Conservation (phyloP, 352 stramenopile species). For the Sclerospora graminicola region DNA sequence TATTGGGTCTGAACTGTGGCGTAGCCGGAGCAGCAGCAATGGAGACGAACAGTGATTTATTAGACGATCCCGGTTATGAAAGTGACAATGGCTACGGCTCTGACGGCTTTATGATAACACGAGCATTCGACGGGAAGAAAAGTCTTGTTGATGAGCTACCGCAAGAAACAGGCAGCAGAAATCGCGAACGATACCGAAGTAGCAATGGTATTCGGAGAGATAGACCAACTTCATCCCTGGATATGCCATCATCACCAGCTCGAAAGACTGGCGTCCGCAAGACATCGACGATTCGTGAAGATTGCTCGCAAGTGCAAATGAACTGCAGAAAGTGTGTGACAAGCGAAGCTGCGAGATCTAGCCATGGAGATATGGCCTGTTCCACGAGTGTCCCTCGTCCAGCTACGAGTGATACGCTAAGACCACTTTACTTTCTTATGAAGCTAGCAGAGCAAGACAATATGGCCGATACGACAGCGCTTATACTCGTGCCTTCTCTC, state of each 20-base stretch:
- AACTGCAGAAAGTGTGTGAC: constrained; percentile 19
- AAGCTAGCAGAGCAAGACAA: constrained; percentile 84
- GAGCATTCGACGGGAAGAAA: constrained; percentile 15
- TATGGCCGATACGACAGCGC: constrained; percentile 79
- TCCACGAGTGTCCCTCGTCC: not conserved
- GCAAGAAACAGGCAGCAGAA: constrained; percentile 20
- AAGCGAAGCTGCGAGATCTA: constrained; percentile 4
- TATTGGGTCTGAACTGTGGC: constrained; percentile 24
- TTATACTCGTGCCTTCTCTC: constrained; percentile 77
- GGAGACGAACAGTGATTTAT: constrained; percentile 7
- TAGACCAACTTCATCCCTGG: constrained; percentile 5
- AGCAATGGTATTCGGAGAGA: constrained; percentile 9
- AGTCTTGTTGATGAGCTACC: constrained; percentile 7
- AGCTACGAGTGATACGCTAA: constrained; percentile 30
- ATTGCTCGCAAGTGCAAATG: constrained; percentile 18
- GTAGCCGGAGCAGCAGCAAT: constrained; percentile 23
- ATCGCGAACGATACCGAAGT: constrained; percentile 21
- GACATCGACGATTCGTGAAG: constrained; percentile 11
- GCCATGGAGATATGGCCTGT: constrained; percentile 3
- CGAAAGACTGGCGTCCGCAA: constrained; percentile 7
- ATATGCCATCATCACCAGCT: constrained; percentile 8
- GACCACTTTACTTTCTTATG: constrained; percentile 80
- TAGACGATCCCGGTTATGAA: constrained; percentile 16
- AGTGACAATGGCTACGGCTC: constrained; percentile 10
- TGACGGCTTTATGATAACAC: constrained; percentile 11